These are phyloP conservation scores for Yamadazyma kitorensis DNA, from an alignment of 805 yeast genomes.

Conservation along the genomic window DNA sequence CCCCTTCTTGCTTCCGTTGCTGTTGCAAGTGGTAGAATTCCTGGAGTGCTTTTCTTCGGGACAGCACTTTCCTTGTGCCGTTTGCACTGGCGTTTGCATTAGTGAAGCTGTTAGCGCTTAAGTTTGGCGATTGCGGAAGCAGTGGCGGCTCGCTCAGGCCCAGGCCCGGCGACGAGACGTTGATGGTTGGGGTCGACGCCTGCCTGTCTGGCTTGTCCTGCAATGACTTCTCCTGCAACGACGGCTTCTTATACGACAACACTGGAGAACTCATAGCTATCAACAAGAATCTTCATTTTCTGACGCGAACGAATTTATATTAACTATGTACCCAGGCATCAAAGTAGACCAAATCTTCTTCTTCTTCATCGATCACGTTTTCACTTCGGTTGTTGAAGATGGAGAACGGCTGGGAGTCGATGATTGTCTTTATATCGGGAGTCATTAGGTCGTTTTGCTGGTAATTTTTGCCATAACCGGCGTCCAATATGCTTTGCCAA, in stretches of 20 bases:
- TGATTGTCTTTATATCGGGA: neutral
- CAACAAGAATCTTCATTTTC: constrained; percentile 6
- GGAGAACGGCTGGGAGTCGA: constrained; percentile 11
- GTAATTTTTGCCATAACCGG: constrained; percentile 47
- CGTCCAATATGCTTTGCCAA: constrained; percentile 74
- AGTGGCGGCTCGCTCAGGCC: constrained; percentile 1
- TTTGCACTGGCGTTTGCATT: too few species aligned
- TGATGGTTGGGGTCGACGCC: too few species aligned
- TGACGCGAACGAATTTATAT: neutral
- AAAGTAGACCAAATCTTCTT: constrained; percentile 14
- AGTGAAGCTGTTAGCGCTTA: constrained; percentile 4
- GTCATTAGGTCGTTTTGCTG: constrained; percentile 1
- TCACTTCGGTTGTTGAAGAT: constrained; percentile 13
- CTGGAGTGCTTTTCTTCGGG: constrained; percentile 40
- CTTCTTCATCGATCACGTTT: constrained; percentile 16
- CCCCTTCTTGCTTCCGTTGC: constrained; percentile 12
- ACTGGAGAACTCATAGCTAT: constrained; percentile 15
- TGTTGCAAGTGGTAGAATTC: constrained; percentile 36
- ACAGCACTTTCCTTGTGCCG: constrained; percentile 32
- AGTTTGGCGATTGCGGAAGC: constrained; percentile 1
- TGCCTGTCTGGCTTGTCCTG: too few species aligned
- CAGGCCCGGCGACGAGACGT: too few species aligned
- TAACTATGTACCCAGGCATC: constrained; percentile 14
- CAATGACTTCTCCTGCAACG: too few species aligned
- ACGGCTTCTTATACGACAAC: constrained; percentile 30